phyloP scores from a whole-genome alignment of 192 early-diverging fungal genomes.

The Obelidium mucronatum region DNA sequence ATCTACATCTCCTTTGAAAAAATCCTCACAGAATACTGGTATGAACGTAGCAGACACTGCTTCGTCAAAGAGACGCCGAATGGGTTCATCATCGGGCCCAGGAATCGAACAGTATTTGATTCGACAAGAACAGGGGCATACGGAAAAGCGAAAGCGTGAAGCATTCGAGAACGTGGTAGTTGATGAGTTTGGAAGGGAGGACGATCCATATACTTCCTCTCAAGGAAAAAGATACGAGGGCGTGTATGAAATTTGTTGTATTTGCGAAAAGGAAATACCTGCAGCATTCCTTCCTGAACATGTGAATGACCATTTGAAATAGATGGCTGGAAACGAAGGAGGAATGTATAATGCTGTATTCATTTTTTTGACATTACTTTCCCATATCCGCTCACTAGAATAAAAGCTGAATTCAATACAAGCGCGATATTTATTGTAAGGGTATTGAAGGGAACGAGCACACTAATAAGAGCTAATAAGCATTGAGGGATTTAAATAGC shows the following conservation, averaged over 20 bases:
- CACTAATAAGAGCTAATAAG: no score
- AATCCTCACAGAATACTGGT: background rate
- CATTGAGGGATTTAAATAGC: no score
- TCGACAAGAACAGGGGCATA: background rate
- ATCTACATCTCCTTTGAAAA: background rate
- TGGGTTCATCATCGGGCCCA: background rate
- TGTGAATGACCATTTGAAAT: background rate
- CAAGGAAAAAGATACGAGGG: background rate
- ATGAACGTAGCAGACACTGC: no score
- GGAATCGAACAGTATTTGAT: background rate
- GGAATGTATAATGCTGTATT: no score
- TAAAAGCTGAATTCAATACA: no score
- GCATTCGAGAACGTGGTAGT: background rate
- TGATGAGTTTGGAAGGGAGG: background rate
- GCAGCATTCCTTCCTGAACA: slow-evolving; percentile 5
- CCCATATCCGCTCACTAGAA: no score
- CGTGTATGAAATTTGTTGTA: background rate
- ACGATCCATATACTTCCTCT: background rate
- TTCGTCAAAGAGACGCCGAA: background rate
- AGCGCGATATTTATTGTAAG: no score
- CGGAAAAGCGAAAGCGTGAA: background rate
- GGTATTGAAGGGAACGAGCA: no score
- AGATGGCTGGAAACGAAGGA: no score
- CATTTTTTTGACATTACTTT: no score
- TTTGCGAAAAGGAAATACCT: slow-evolving; percentile 3